Base-by-base conservation (phyloP, 2,329 filamentous ascomycete genomes). In the Botrytis tulipae region DNA sequence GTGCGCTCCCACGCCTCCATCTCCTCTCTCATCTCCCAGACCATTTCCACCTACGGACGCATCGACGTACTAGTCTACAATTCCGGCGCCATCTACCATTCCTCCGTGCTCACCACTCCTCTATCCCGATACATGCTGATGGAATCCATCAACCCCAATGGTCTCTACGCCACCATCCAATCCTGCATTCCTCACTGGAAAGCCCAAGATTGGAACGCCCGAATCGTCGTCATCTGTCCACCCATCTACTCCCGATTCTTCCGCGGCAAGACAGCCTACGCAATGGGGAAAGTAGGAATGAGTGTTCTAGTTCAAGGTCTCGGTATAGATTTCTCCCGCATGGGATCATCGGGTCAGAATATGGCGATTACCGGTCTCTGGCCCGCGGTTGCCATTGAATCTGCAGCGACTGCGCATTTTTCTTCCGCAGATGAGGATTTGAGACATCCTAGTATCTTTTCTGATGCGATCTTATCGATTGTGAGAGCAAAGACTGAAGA, bases 241-340 rank as follows among this genome's bases (percentile, higher is more conserved):
- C 93, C 93, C 2, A 95, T 97, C 73, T 97, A 97, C 82, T 92
- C 89, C 76, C 87, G 94, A 44, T 97, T 97, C 82, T 95, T 96
- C 82, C 84, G 92, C 35, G 94, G 93, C 18, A 97, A 97, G 86
- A 93, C 93, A 1, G 93, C 92, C 22, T 97, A 97, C 83, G 93
- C 94, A 3, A 86, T 90, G 82, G 90, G 90, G 2, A 96, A 96
- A 80, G 87, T 95, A 4, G 92, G 86, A 62, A 97, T 97, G 93
- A 92, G 89, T 78, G 92, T 95, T 5, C 81, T 97, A 62, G 93
- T 92, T 0, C 93, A 93, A 80, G 94, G 93, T 0, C 83, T 97
- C 22, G 93, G 92, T 0, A 93, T 96, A 91, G 94, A 97, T 78
- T 93, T 92, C 80, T 84, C 88, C 76, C 84, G 93, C 25, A 78